These are phyloP conservation scores for Gryganskiella cystojenkinii DNA, from an alignment of 192 early-diverging fungal genomes.

Conservation along the genomic window DNA sequence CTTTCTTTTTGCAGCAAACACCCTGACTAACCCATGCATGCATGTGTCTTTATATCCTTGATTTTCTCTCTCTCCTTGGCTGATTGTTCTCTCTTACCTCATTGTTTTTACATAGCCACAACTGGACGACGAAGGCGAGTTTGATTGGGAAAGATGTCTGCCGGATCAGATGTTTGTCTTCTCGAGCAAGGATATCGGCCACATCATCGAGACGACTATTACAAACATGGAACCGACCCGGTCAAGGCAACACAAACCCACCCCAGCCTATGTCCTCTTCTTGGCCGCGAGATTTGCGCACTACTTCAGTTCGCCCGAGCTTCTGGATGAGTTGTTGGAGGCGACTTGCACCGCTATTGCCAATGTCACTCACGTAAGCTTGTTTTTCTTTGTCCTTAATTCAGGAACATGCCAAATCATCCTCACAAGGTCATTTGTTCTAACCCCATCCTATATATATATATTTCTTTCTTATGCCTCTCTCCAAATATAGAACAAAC, in stretches of 20 bases:
- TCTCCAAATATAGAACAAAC: slow-evolving; percentile 44
- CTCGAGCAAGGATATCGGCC: slow-evolving; percentile 73
- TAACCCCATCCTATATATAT: neutral
- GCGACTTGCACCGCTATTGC: slow-evolving; percentile 68
- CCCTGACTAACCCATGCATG: neutral
- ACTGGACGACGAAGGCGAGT: slow-evolving; percentile 62
- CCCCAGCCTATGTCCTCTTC: slow-evolving; percentile 90
- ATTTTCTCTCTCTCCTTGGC: neutral
- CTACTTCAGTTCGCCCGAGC: slow-evolving; percentile 78
- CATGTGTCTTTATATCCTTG: neutral
- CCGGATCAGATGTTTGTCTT: slow-evolving; percentile 98
- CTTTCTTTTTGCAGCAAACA: neutral
- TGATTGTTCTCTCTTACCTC: neutral
- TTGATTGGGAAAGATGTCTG: slow-evolving; percentile 85
- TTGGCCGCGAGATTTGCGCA: slow-evolving; percentile 90
- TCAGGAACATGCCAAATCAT: too few species aligned
- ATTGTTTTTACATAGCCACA: slow-evolving; percentile 31
- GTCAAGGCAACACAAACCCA: slow-evolving; percentile 68
- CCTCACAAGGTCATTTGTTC: too few species aligned
- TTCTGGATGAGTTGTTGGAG: slow-evolving; percentile 76
- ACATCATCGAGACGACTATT: slow-evolving; percentile 80
- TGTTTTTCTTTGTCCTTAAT: neutral
- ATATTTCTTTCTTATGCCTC: slow-evolving; percentile 6
- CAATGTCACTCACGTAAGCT: slow-evolving; percentile 65
- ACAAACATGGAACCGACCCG: slow-evolving; percentile 71